Percentiles rank a stretch among this genome's conserved stretches.
Conservation (phyloP, 495 filamentous ascomycete species). For the Hypoxylon trugodes region DNA sequence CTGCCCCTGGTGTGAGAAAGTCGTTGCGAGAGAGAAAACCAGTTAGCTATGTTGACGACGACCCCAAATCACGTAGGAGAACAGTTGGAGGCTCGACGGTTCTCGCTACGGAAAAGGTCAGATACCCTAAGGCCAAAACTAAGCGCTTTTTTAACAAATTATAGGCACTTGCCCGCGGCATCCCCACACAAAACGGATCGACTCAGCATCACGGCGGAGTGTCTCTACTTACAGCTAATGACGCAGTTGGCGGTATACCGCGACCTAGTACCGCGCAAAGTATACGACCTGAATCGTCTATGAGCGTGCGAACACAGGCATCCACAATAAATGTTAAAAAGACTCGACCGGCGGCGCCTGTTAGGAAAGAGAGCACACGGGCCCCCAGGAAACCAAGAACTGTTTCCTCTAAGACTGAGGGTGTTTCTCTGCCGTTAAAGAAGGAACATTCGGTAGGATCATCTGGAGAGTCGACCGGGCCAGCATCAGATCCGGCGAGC, state of each 20-base stretch:
- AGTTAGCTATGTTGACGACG: conserved; percentile 61
- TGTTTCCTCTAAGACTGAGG: conserved; percentile 52
- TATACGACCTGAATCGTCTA: conserved; percentile 50
- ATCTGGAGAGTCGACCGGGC: conserved; percentile 10
- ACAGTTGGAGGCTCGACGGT: conserved; percentile 69
- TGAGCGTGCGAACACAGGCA: conserved; percentile 43
- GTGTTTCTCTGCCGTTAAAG: conserved; percentile 1
- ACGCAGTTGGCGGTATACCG: conserved; percentile 24
- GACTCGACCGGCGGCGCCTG: conserved; percentile 49
- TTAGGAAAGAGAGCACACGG: conserved; percentile 50
- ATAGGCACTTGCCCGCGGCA: conserved; percentile 49
- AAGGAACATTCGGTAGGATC: conserved; percentile 10
- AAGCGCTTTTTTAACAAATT: conserved; percentile 6
- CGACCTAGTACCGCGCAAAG: conserved; percentile 51
- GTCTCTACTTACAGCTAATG: conserved; percentile 41
- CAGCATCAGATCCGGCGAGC: conserved; percentile 32
- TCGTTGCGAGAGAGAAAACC: conserved; percentile 77
- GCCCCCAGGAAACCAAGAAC: conserved; percentile 57
- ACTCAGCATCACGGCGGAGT: conserved; percentile 47
- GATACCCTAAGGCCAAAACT: conserved; percentile 6
- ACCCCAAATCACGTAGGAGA: conserved; percentile 62
- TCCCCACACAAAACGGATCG: conserved; percentile 45
- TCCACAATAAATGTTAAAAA: conserved; percentile 54
- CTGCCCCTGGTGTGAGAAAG: conserved; percentile 63
- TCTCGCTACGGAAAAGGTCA: conserved; percentile 57